These are phyloP conservation scores for Shiraia sp. DNA, from an alignment of 2,329 filamentous ascomycete genomes.

Conservation along the genomic window DNA sequence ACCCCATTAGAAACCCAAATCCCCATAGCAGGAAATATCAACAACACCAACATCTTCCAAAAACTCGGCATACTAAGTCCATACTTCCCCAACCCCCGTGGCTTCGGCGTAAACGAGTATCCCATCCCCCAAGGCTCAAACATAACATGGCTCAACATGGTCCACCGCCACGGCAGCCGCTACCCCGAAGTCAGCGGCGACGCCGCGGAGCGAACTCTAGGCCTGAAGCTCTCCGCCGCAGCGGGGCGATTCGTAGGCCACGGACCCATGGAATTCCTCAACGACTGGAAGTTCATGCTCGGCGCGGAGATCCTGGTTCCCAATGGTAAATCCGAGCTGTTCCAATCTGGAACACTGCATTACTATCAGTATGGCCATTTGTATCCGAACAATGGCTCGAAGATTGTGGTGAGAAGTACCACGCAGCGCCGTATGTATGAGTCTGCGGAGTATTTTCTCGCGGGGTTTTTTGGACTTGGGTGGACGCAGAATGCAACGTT, in stretches of 20 bases:
- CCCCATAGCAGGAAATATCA: constrained; percentile 63
- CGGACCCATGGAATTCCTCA: constrained; percentile 67
- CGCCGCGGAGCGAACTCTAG: constrained; percentile 59
- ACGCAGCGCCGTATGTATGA: constrained; percentile 79
- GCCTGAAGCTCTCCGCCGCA: constrained; percentile 59
- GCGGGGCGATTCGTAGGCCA: constrained; percentile 59
- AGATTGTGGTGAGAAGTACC: constrained; percentile 74
- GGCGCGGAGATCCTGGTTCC: constrained; percentile 74
- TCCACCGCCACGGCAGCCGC: constrained; percentile 72
- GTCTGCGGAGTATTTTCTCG: constrained; percentile 76
- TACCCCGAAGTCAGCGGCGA: constrained; percentile 67
- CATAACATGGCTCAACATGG: constrained; percentile 72
- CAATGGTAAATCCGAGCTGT: constrained; percentile 72
- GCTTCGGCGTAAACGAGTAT: constrained; percentile 76
- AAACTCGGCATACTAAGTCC: constrained; percentile 71
- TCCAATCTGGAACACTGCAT: constrained; percentile 70
- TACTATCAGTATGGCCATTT: constrained; percentile 73
- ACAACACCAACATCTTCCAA: constrained; percentile 69
- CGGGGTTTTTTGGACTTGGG: constrained; percentile 76
- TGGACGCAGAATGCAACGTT: constrained; percentile 74
- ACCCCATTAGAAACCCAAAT: constrained; percentile 71
- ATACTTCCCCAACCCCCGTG: constrained; percentile 68
- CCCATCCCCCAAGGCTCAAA: constrained; percentile 67
- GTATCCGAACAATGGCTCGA: constrained; percentile 69
- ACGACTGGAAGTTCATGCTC: constrained; percentile 69